Conservation (phyloP, 208 protist species). For the Naegleria fowleri region DNA sequence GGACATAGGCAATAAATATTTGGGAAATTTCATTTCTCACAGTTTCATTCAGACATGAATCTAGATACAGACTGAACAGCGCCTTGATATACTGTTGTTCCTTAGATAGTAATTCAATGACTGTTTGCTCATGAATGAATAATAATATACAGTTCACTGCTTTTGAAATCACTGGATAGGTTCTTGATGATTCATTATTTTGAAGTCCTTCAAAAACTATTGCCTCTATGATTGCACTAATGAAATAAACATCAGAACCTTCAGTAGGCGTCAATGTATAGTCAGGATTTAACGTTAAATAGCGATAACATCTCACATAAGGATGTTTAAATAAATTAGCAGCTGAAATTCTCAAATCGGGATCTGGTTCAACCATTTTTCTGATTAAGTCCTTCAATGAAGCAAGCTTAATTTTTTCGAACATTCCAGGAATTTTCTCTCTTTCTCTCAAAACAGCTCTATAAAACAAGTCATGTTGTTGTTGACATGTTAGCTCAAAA, state of each 20-base stretch:
- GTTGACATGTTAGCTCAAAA: background rate
- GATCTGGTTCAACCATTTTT: background rate
- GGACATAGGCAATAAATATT: background rate
- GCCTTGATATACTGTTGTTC: background rate
- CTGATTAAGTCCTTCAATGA: background rate
- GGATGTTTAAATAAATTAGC: background rate
- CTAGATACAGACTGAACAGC: background rate
- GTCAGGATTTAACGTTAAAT: background rate
- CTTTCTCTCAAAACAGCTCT: constrained; percentile 6
- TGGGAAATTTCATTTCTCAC: background rate
- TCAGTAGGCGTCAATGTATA: background rate
- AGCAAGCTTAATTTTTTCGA: background rate
- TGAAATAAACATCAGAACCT: background rate
- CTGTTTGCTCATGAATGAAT: background rate
- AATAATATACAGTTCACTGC: background rate
- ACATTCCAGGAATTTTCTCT: background rate
- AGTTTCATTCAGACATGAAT: background rate
- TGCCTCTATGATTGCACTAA: background rate
- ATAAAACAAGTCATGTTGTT: background rate
- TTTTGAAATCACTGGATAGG: background rate
- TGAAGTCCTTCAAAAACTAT: background rate
- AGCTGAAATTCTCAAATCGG: background rate
- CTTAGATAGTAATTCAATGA: background rate
- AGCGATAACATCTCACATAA: background rate
- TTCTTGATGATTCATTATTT: background rate